phyloP scores from a whole-genome alignment of 805 yeast species.

The Starmera amethionina region DNA sequence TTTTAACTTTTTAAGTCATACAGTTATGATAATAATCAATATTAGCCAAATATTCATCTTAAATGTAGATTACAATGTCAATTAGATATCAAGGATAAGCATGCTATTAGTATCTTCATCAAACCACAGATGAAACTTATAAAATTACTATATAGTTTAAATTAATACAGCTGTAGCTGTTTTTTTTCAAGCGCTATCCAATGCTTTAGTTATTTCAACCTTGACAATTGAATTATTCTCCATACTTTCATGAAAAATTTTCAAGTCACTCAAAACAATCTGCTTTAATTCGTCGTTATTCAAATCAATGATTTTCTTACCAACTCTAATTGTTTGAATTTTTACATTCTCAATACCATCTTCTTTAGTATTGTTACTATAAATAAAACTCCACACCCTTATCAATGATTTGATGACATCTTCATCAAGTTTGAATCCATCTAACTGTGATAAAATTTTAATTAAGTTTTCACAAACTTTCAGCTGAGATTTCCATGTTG shows the following conservation, averaged over 20 bases:
- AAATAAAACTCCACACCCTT: constrained; percentile 17
- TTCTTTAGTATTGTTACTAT: constrained; percentile 20
- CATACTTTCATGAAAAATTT: constrained; percentile 15
- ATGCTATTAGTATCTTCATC: no score
- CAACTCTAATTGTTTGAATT: constrained; percentile 36
- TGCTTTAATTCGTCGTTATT: constrained; percentile 7
- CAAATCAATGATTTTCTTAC: constrained; percentile 14
- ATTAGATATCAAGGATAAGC: no score
- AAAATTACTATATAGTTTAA: no score
- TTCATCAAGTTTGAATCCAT: constrained; percentile 2
- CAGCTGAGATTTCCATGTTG: constrained; percentile 56
- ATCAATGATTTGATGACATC: constrained; percentile 4
- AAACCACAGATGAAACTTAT: no score
- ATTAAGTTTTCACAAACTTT: constrained; percentile 33
- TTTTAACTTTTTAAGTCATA: no score
- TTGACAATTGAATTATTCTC: constrained; percentile 41
- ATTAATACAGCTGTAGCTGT: no score
- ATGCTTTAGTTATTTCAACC: constrained; percentile 19
- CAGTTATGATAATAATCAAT: no score
- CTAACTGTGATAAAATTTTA: constrained; percentile 10
- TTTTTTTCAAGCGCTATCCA: not conserved
- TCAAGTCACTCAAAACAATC: constrained; percentile 16
- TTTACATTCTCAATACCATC: constrained; percentile 49
- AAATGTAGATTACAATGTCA: not conserved
- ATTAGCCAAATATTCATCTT: no score